Conservation (phyloP, 495 filamentous ascomycete genomes). For the Apodospora peruviana region DNA sequence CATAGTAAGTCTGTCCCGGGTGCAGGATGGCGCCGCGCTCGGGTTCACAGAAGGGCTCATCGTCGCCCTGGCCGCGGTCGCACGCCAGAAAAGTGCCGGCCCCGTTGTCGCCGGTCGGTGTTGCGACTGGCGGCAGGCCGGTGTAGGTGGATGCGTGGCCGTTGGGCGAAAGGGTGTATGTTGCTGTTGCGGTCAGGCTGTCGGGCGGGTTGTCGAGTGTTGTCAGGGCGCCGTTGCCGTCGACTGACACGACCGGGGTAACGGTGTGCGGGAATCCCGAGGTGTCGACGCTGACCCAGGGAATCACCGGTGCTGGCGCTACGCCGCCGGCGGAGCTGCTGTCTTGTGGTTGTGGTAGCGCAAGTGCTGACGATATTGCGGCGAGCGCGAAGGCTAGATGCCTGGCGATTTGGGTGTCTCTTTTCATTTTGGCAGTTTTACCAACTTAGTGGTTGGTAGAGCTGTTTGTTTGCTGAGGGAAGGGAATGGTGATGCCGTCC, state of each 20-base stretch:
- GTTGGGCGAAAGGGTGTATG: slow-evolving; percentile 19
- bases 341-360: slow-evolving; percentile 2
- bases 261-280: slow-evolving; percentile 17
- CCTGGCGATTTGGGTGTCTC: not conserved
- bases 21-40: slow-evolving; percentile 14
- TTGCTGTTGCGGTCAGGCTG: slow-evolving; percentile 15
- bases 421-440: slow-evolving; percentile 1
- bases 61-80: slow-evolving; percentile 9
- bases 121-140: slow-evolving; percentile 23
- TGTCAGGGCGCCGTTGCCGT: slow-evolving; percentile 13
- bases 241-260: slow-evolving; percentile 17
- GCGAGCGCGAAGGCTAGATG: too few relatives aligned
- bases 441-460: not conserved
- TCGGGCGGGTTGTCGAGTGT: slow-evolving; percentile 19
- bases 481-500: not conserved
- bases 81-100: slow-evolving; percentile 27
- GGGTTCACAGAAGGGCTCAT: slow-evolving; percentile 25
- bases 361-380: slow-evolving; percentile 3
- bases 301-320: slow-evolving; percentile 2
- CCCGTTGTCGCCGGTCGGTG: slow-evolving; percentile 5
- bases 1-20: slow-evolving; percentile 23
- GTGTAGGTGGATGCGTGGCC: slow-evolving; percentile 16
- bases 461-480: not conserved
- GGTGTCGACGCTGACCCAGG: slow-evolving; percentile 24
- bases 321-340: not conserved